Base-by-base conservation (phyloP, 139 green algal genomes). In the Dunaliella primolecta region DNA sequence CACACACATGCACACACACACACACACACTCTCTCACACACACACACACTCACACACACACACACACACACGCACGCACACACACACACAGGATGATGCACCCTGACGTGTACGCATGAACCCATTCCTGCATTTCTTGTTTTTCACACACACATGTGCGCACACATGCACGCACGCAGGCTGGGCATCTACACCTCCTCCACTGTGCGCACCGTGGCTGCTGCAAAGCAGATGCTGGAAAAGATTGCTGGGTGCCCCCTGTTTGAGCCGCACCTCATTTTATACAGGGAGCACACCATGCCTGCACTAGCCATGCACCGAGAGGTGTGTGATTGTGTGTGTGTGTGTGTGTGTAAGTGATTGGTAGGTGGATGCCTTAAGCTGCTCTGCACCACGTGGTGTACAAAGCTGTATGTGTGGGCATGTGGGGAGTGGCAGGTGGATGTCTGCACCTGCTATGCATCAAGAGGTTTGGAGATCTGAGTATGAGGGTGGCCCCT, bases 111-210 rank as follows among this genome's bases (percentile, higher is more conserved):
- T n/a, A n/a, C n/a, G n/a, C n/a, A n/a, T n/a, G n/a, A n/a, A n/a
- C n/a, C n/a, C n/a, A n/a, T n/a, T n/a, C n/a, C n/a, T n/a, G n/a
- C n/a, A n/a, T n/a, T n/a, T n/a, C n/a, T n/a, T n/a, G n/a, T n/a
- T n/a, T n/a, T n/a, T n/a, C 24, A 31, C 25, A 71, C 36, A 64
- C 35, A 38, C 3, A n/a, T 0, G 29, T 36, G 31, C 79, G 15
- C 24, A 75, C 79, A 75, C 79, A 57, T 46, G 46, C 35, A 70
- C 38, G 27, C 30, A 56, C 3, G 31, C 46, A 89, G 87, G 75
- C 76, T 90, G 74, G 87, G 87, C 35, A 85, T 90, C 70, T 90
- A 87, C 84, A 88, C 87, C 2, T 87, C 81, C 25, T 78, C 84
- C 38, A 90, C 84, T 0, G 21, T 87, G n/a, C 81, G 81, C 30